Percentiles rank a stretch among this genome's conserved stretches.
These are phyloP conservation scores for Multifurca ochricompacta DNA, from an alignment of 768 basidiomycete genomes.

Conservation along the genomic window DNA sequence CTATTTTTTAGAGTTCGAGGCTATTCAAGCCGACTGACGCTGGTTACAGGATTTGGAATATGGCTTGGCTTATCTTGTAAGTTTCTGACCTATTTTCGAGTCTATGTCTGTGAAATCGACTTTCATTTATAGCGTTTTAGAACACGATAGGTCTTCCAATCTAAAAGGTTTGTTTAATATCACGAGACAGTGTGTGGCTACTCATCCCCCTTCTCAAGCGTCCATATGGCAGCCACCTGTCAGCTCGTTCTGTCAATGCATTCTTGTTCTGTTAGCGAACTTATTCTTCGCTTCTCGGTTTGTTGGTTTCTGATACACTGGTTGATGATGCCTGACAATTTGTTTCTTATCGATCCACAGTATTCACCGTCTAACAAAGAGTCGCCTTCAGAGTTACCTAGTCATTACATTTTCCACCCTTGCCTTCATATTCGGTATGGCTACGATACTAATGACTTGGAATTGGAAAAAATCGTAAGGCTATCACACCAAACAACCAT, in stretches of 20 bases:
- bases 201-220: background rate
- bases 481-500: background rate
- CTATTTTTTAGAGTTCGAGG: background rate
- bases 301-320: background rate
- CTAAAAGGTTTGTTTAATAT: too few relatives aligned
- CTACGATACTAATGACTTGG: background rate
- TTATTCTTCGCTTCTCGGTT: conserved; percentile 1
- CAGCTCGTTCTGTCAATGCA: background rate
- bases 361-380: background rate
- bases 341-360: background rate
- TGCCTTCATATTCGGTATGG: background rate
- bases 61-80: background rate
- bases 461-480: too few relatives aligned
- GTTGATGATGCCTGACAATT: background rate
- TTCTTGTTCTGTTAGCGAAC: background rate
- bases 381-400: background rate
- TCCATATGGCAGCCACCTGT: background rate
- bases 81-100: background rate
- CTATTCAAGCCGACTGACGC: background rate
- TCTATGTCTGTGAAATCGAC: too few relatives aligned
- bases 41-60: background rate
- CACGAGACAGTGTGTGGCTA: background rate
- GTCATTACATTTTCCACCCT: background rate
- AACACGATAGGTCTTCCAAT: too few relatives aligned
- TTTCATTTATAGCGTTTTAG: too few relatives aligned